Evolutionary conservation across 352 stramenopile genomes (phyloP).

Genomic region (Globisporangium solare): DNA sequence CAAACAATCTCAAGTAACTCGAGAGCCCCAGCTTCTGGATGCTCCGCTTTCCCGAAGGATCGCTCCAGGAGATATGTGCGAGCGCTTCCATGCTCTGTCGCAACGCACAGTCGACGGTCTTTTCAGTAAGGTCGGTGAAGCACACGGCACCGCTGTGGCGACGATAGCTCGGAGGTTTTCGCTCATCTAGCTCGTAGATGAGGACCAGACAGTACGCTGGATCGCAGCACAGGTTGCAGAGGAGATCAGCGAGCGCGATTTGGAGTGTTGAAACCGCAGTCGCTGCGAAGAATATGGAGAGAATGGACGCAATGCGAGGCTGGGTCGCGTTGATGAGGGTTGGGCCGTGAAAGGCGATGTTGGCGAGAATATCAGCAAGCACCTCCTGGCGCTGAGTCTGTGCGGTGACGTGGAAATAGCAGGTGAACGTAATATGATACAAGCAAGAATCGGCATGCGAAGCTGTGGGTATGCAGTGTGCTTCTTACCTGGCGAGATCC

Average conservation of each 20-base stretch:
- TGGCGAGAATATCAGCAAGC: constrained; percentile 34
- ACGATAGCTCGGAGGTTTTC: constrained; percentile 29
- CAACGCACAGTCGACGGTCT: constrained; percentile 28
- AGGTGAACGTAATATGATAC: neutral
- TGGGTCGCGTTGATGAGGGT: constrained; percentile 17
- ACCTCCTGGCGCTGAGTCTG: constrained; percentile 24
- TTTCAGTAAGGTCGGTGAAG: constrained; percentile 46
- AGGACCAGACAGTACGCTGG: constrained; percentile 41
- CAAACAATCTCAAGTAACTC: constrained; percentile 53
- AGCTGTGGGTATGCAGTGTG: neutral
- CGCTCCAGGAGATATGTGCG: constrained; percentile 67
- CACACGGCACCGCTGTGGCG: constrained; percentile 57
- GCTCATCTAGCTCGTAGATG: constrained; percentile 66
- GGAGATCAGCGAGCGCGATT: constrained; percentile 47
- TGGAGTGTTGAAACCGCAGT: constrained; percentile 16
- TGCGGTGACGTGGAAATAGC: neutral
- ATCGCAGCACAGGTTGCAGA: constrained; percentile 58
- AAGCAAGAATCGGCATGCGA: neutral
- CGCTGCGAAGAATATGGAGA: constrained; percentile 33
- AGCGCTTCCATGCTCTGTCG: constrained; percentile 59
- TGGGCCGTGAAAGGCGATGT: constrained; percentile 24
- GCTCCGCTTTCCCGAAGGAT: constrained; percentile 52
- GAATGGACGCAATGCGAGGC: constrained; percentile 20
- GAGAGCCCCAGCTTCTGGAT: constrained; percentile 70
- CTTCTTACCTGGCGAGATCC: constrained; percentile 12